Percentiles rank a stretch among this genome's conserved stretches.
Evolutionary conservation across 164 flowering plant species (phyloP).

Genomic region (Amborella trichopoda): DNA sequence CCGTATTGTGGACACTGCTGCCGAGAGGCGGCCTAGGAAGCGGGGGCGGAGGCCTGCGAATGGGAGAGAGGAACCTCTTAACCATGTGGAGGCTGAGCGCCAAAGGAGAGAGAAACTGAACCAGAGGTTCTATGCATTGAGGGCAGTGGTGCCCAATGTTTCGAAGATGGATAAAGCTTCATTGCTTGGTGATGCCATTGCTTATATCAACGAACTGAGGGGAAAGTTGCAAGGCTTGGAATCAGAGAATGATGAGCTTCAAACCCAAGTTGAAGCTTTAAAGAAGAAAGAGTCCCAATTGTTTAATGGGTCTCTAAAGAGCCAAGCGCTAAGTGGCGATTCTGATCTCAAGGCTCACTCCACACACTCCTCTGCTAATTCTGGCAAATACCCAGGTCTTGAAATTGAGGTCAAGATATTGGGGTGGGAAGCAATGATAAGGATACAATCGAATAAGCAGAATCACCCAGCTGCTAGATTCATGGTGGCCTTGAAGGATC

Average conservation of each 20-base stretch:
- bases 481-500: slow-evolving; percentile 72
- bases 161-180: slow-evolving; percentile 99
- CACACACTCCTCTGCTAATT: no score
- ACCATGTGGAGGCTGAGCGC: slow-evolving; percentile 95
- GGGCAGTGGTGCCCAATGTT: slow-evolving; percentile 93
- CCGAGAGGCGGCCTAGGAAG: slow-evolving; percentile 67
- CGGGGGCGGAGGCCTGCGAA: slow-evolving; percentile 91
- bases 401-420: slow-evolving; percentile 78
- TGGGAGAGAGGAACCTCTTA: slow-evolving; percentile 88
- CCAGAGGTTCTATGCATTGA: slow-evolving; percentile 81
- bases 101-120: slow-evolving; percentile 93
- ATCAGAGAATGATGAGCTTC: slow-evolving; percentile 44
- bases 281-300: slow-evolving; percentile 56
- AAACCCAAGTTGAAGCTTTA: slow-evolving; percentile 31
- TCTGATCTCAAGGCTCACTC: neutral
- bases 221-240: slow-evolving; percentile 39
- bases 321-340: neutral
- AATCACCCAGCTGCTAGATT: slow-evolving; percentile 90
- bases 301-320: slow-evolving; percentile 12
- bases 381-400: slow-evolving; percentile 21
- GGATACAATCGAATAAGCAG: slow-evolving; percentile 55
- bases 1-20: slow-evolving; percentile 31
- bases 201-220: slow-evolving; percentile 69
- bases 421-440: slow-evolving; percentile 77
- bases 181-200: slow-evolving; percentile 76